Conservation (phyloP, 257 asterid genomes). For the Penstemon eatonii region DNA sequence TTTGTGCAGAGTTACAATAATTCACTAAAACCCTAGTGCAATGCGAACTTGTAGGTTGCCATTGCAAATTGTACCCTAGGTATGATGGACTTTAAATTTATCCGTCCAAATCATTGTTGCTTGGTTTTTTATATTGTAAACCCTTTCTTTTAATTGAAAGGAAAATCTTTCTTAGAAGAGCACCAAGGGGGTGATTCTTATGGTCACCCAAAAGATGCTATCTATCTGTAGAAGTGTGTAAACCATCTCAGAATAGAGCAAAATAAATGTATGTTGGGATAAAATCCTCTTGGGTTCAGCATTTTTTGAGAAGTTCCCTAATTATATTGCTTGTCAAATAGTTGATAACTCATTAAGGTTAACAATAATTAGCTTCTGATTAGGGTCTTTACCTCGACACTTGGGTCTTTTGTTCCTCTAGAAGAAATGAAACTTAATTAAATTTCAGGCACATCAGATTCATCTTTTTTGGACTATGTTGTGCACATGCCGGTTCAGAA, state of each 20-base stretch:
- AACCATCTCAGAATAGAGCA: too few species aligned
- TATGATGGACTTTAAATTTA: constrained; percentile 1
- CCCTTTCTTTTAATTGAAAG: too few species aligned
- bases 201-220: too few species aligned
- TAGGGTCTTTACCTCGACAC: background rate
- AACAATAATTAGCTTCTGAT: background rate
- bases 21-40: background rate
- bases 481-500: background rate
- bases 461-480: background rate
- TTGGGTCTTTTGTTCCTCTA: background rate
- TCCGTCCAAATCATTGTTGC: background rate
- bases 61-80: background rate
- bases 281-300: background rate
- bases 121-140: background rate
- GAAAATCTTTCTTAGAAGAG: too few species aligned
- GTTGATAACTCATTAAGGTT: background rate
- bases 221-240: too few species aligned
- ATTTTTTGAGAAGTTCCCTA: background rate
- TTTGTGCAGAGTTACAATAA: background rate
- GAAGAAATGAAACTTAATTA: background rate
- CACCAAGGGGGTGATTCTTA: too few species aligned
- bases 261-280: too few species aligned
- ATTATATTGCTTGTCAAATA: background rate
- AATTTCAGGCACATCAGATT: background rate
- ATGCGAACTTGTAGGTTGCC: background rate